Base-by-base conservation (phyloP, 352 stramenopile genomes). In the Albugo candida region DNA sequence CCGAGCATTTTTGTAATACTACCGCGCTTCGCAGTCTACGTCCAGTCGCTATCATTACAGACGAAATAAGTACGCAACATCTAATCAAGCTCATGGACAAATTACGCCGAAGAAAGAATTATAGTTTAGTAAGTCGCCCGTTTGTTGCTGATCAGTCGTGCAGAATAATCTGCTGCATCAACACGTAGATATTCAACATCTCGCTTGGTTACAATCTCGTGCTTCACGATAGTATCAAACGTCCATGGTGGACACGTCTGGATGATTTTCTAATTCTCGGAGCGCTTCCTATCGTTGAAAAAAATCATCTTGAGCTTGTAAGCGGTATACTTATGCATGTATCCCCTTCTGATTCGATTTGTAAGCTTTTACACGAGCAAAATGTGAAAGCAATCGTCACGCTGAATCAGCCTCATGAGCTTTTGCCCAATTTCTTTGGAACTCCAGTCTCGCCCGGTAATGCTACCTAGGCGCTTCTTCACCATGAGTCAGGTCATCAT, bases 171-270 rank as follows among this genome's bases (percentile, higher is more conserved):
- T 8, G 8, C 8, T 31, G 24, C 24, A 8, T 48, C 16, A 34
- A 34, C 16, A 19, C 13, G 44, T 47, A 81, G 68, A 49, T 83
- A 24, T 83, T 83, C 54, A 68, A 83, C 48, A 61, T 88, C n/a
- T 85, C 75, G 20, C 59, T 88, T 36, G 55, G 80, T 48, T 88
- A 83, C 61, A 88, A 88, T 47, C 50, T 88, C 45, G 16, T 58
- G 42, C 54, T 77, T 39, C 55, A 59, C 5, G 51, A 78, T 39
- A 58, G 68, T 19, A 53, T 55, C 13, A 52, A 58, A 1, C 70
- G 75, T 17, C 69, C 75, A 35, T 88, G 75, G 75, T 88, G 75
- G 75, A 83, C 63, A 37, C 61, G 58, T 52, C 60, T 88, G 6
- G 62, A 83, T 47, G 55, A 66, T 34, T 59, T 62, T 34, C 53